Evolutionary conservation across 768 basidiomycete species (phyloP).

Genomic region (Neoboletus magnificus): DNA sequence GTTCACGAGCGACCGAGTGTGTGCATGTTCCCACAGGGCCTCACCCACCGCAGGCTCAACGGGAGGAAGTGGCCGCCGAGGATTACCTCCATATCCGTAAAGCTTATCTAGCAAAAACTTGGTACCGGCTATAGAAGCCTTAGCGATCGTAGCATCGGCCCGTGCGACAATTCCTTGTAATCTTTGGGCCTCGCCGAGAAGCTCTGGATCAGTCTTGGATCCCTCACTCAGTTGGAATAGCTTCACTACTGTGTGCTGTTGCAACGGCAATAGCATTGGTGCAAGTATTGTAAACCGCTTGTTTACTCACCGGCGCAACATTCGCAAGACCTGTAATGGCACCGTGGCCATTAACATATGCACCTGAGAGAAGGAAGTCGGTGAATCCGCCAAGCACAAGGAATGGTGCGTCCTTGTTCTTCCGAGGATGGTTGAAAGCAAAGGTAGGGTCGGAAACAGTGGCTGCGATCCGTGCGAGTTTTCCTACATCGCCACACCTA

Average conservation of each 20-base stretch:
- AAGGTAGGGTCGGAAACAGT: constrained; percentile 59
- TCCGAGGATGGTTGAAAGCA: constrained; percentile 58
- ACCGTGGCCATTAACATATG: constrained; percentile 74
- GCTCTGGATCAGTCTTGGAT: constrained; percentile 49
- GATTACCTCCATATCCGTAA: constrained; percentile 76
- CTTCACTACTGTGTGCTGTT: constrained; percentile 54
- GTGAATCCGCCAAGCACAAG: constrained; percentile 82
- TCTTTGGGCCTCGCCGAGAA: constrained; percentile 65
- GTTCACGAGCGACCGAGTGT: constrained; percentile 64
- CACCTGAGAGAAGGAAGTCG: constrained; percentile 77
- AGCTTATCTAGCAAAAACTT: constrained; percentile 73
- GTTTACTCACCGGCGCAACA: constrained; percentile 60
- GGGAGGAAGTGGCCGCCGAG: constrained; percentile 75
- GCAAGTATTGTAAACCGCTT: background rate
- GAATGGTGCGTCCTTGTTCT: constrained; percentile 65
- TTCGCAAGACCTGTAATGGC: constrained; percentile 91
- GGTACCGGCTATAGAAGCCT: constrained; percentile 76
- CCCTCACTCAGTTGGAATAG: constrained; percentile 62
- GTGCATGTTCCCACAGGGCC: constrained; percentile 68
- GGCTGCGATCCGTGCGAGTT: constrained; percentile 80
- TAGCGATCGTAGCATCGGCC: constrained; percentile 78
- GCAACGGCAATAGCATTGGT: background rate
- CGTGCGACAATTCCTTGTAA: constrained; percentile 80
- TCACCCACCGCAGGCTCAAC: constrained; percentile 53
- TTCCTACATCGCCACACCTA: constrained; percentile 90